Percentiles rank a stretch among this genome's conserved stretches.
Evolutionary conservation across 257 asterid species (phyloP).

Genomic region (Knoxia roxburghii): DNA sequence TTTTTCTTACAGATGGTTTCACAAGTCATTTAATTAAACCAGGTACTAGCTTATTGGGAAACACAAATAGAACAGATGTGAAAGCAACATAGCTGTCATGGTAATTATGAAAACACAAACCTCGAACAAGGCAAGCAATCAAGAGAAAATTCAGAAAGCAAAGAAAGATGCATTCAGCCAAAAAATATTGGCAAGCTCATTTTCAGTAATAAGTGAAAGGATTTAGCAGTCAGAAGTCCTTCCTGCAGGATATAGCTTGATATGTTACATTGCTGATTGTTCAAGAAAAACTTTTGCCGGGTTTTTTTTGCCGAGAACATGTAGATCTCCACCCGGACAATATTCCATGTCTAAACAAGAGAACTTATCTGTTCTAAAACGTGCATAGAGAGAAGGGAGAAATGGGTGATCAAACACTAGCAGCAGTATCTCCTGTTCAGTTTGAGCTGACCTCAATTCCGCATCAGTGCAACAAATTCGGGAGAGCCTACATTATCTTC

Average conservation of each 20-base stretch:
- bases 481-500: conserved; percentile 32
- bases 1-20: background rate
- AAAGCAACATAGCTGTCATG: background rate
- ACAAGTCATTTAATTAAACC: background rate
- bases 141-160: background rate
- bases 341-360: conserved; percentile 82
- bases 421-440: conserved; percentile 79
- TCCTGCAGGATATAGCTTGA: background rate
- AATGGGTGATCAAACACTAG: conserved; percentile 87
- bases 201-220: background rate
- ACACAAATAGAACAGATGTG: background rate
- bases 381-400: conserved; percentile 81
- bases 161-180: background rate
- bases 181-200: background rate
- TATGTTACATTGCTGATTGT: conserved; percentile 69
- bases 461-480: conserved; percentile 27
- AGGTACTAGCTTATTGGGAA: background rate
- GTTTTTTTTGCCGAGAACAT: conserved; percentile 81
- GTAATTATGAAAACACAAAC: background rate
- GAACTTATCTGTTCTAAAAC: conserved; percentile 57
- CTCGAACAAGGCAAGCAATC: background rate
- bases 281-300: conserved; percentile 52
- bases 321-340: conserved; percentile 96
- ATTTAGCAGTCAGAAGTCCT: background rate
- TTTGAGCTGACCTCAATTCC: conserved; percentile 33